Conservation (phyloP, 1,284 basidiomycete genomes). For the Xerocomus nothofagi region DNA sequence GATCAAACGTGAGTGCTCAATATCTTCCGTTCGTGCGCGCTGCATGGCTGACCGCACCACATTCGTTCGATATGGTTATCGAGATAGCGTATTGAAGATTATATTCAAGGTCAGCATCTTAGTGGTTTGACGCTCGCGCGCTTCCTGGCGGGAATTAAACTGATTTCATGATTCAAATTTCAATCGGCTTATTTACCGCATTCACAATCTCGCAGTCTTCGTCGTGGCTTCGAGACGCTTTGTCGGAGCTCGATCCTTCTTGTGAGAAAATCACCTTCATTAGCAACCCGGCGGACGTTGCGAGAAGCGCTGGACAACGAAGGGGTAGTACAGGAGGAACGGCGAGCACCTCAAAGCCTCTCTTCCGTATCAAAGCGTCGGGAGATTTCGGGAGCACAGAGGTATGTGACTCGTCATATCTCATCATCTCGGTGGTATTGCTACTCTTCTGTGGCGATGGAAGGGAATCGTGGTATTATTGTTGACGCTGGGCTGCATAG, state of each 20-base stretch:
- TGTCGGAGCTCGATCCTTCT: conserved; percentile 86
- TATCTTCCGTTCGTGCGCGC: neutral
- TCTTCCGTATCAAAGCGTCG: conserved; percentile 74
- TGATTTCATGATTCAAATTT: neutral
- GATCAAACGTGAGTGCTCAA: conserved; percentile 55
- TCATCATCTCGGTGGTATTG: neutral
- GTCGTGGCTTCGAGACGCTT: conserved; percentile 87
- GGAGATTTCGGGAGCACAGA: conserved; percentile 84
- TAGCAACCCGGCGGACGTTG: conserved; percentile 55
- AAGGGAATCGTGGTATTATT: neutral
- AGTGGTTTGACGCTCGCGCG: neutral
- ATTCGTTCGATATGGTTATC: neutral
- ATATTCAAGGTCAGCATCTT: conserved; percentile 73
- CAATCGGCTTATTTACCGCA: neutral
- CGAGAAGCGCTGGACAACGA: conserved; percentile 5
- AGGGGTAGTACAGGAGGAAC: neutral
- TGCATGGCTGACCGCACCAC: conserved; percentile 10
- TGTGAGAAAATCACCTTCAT: conserved; percentile 83
- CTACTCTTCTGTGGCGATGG: neutral
- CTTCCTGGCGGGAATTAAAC: neutral
- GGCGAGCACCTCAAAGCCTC: conserved; percentile 41
- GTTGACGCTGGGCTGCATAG: conserved; percentile 40
- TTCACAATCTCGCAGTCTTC: conserved; percentile 40
- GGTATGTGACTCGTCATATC: conserved; percentile 41
- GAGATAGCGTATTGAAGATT: conserved; percentile 68